Evolutionary conservation across 1,284 basidiomycete genomes (phyloP).

Genomic region (Naganishia albida): DNA sequence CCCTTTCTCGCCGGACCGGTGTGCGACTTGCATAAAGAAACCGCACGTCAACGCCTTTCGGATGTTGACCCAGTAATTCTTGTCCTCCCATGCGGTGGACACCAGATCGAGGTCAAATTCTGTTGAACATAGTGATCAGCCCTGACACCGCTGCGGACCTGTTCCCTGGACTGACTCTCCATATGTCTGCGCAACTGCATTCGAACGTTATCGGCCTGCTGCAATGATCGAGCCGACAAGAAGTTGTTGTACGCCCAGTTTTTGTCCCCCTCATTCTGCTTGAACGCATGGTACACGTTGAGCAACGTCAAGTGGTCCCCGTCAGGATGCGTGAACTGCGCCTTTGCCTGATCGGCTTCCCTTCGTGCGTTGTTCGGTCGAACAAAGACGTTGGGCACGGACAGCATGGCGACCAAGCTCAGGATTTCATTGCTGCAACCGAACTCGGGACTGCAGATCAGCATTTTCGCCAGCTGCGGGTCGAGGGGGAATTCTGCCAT

Average conservation of each 20-base stretch:
- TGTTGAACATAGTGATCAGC: constrained; percentile 1
- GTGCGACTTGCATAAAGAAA: constrained; percentile 98
- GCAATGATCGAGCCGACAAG: constrained; percentile 77
- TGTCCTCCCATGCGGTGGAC: constrained; percentile 71
- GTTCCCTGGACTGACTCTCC: constrained; percentile 63
- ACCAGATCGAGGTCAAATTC: constrained; percentile 75
- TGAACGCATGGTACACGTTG: constrained; percentile 94
- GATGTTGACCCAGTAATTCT: constrained; percentile 76
- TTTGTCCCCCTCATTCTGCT: constrained; percentile 71
- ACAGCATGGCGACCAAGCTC: constrained; percentile 94
- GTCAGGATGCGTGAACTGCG: constrained; percentile 83
- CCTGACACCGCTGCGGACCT: not conserved
- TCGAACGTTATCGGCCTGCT: constrained; percentile 95
- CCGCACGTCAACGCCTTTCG: constrained; percentile 85
- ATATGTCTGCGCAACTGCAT: constrained; percentile 86
- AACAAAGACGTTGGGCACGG: constrained; percentile 91
- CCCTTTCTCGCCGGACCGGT: constrained; percentile 89
- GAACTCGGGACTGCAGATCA: constrained; percentile 92
- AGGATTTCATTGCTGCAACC: constrained; percentile 94
- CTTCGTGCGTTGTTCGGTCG: constrained; percentile 83
- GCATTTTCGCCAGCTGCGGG: constrained; percentile 93
- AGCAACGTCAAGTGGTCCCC: constrained; percentile 94
- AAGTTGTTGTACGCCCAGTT: constrained; percentile 95
- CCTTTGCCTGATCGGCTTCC: constrained; percentile 91
- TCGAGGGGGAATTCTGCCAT: constrained; percentile 99